phyloP scores from a whole-genome alignment of 2,329 filamentous ascomycete species.

The Blastomyces parvus region DNA sequence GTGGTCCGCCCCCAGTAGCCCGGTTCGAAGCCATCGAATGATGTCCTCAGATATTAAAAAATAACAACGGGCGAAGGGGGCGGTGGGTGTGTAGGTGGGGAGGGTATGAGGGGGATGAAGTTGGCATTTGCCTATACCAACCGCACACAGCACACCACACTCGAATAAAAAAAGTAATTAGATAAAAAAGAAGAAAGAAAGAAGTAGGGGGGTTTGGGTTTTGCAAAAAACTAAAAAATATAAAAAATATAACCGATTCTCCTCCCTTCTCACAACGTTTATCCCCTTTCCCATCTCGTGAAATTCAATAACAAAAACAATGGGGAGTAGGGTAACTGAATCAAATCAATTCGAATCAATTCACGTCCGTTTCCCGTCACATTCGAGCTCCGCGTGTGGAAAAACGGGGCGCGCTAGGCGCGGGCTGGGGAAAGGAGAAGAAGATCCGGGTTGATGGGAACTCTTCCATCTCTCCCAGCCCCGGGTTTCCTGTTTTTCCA shows the following conservation, averaged over 20 bases:
- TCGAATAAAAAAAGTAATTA: too few relatives aligned
- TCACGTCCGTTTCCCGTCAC: neutral
- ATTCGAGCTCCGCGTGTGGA: neutral
- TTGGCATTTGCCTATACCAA: too few relatives aligned
- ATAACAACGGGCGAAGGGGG: too few relatives aligned
- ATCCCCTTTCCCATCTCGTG: neutral
- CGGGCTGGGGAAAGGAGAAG: neutral
- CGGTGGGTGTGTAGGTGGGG: too few relatives aligned
- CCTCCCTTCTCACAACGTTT: neutral
- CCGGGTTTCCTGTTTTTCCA: neutral
- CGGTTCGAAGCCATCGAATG: neutral
- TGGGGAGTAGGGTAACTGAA: too few relatives aligned
- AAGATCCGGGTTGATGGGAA: neutral
- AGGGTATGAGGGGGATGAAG: too few relatives aligned
- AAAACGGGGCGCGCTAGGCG: neutral
- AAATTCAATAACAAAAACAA: neutral
- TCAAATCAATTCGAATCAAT: neutral
- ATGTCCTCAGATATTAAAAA: too few relatives aligned
- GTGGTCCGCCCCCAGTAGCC: neutral
- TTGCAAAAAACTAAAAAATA: neutral
- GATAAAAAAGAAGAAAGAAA: too few relatives aligned
- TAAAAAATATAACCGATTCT: neutral
- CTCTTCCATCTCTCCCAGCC: too few relatives aligned
- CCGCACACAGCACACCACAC: too few relatives aligned
- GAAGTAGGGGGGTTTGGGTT: too few relatives aligned